Evolutionary conservation across 2,329 filamentous ascomycete species (phyloP).

Genomic region (Colletotrichum sansevieriae): DNA sequence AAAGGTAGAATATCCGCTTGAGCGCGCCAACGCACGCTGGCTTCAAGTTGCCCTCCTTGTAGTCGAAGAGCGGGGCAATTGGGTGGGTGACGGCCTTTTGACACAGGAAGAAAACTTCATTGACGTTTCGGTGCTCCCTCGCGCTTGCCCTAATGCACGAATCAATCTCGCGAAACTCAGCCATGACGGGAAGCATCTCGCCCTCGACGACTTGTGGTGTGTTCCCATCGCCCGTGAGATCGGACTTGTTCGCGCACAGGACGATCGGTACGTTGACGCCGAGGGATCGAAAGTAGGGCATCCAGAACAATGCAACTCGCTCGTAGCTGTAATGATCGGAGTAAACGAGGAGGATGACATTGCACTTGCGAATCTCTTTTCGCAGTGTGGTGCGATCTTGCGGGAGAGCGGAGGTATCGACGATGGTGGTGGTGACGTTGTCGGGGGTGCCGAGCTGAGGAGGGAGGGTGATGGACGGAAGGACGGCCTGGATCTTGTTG

Average conservation of each 20-base stretch:
- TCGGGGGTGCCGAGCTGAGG: conserved; percentile 93
- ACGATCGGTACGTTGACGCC: conserved; percentile 99
- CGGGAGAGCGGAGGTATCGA: conserved; percentile 95
- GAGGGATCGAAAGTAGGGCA: conserved; percentile 96
- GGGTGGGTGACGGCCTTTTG: conserved; percentile 98
- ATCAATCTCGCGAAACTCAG: conserved; percentile 98
- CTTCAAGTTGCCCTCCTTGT: conserved; percentile 91
- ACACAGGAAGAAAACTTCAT: conserved; percentile 96
- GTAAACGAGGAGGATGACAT: conserved; percentile 96
- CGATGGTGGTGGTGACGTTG: conserved; percentile 96
- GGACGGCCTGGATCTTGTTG: conserved; percentile 93
- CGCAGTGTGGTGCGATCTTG: conserved; percentile 91
- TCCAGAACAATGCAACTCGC: conserved; percentile 95
- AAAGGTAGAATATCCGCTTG: conserved; percentile 93
- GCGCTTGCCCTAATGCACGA: conserved; percentile 97
- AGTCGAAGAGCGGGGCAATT: conserved; percentile 95
- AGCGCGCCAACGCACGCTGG: conserved; percentile 89
- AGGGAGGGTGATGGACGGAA: conserved; percentile 95
- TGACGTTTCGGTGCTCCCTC: conserved; percentile 91
- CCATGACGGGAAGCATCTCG: conserved; percentile 98
- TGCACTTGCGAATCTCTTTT: conserved; percentile 95
- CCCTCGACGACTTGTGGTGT: conserved; percentile 91
- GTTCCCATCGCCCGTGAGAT: conserved; percentile 79
- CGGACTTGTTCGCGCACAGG: conserved; percentile 97
- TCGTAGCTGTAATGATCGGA: conserved; percentile 99